phyloP scores from a whole-genome alignment of 2,329 filamentous ascomycete species.

The Mycosphaerella sp. region DNA sequence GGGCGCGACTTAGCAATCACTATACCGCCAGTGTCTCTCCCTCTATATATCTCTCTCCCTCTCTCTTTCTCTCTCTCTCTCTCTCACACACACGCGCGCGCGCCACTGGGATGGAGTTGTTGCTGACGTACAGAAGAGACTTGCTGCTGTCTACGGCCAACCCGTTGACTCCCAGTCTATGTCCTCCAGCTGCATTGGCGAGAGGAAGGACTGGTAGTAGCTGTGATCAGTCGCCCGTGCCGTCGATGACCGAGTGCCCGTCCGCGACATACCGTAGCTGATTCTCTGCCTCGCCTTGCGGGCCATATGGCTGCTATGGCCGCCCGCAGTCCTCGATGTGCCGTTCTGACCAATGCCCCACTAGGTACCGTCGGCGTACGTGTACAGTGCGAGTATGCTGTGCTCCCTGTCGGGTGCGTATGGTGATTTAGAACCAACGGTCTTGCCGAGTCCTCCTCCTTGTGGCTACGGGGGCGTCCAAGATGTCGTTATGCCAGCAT shows the following conservation, averaged over 20 bases:
- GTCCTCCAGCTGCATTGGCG: slow-evolving; percentile 62
- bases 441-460: not conserved
- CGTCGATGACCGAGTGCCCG: not conserved
- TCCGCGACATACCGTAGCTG: slow-evolving; percentile 40
- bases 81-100: not conserved
- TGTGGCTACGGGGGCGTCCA: not conserved
- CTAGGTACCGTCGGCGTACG: not conserved
- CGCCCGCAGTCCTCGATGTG: not conserved
- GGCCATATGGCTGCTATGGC: slow-evolving; percentile 36
- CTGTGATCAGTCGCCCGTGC: slow-evolving; percentile 11
- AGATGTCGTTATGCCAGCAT: too few species aligned
- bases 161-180: slow-evolving; percentile 91
- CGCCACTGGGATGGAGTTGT: not conserved
- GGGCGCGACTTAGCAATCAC: slow-evolving; percentile 32
- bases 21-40: not conserved
- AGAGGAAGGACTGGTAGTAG: slow-evolving; percentile 54
- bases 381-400: not conserved
- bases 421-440: too few species aligned
- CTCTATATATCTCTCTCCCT: too few species aligned
- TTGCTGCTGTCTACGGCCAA: slow-evolving; percentile 77
- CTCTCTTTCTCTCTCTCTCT: not conserved
- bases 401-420: not conserved
- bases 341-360: not conserved
- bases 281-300: slow-evolving; percentile 49
- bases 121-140: slow-evolving; percentile 56